Conservation (phyloP, 352 stramenopile genomes). For the Achlya hypogyna region DNA sequence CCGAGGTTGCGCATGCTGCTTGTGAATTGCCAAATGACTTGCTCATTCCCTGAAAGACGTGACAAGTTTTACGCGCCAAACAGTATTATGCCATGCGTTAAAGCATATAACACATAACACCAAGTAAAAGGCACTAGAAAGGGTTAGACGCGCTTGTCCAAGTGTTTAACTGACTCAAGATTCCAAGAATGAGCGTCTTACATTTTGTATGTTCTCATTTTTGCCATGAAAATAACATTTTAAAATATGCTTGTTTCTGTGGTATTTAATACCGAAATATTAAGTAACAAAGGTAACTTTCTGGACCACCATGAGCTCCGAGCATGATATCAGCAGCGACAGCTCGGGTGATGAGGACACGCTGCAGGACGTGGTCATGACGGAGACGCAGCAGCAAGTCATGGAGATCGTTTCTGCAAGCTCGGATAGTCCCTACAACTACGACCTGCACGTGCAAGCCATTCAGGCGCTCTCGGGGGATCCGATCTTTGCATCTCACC, state of each 20-base stretch:
- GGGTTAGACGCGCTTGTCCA: too few species aligned
- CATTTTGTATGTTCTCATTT: too few species aligned
- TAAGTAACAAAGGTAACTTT: not conserved
- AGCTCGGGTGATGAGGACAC: not conserved
- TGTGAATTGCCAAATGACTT: not conserved
- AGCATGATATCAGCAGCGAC: not conserved
- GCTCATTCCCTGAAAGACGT: too few species aligned
- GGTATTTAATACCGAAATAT: not conserved
- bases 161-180: too few species aligned
- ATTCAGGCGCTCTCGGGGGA: not conserved
- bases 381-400: not conserved
- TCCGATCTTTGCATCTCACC: constrained; percentile 3
- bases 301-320: not conserved
- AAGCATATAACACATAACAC: too few species aligned
- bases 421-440: constrained; percentile 3
- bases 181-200: too few species aligned
- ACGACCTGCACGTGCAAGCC: constrained; percentile 4
- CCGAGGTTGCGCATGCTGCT: not conserved
- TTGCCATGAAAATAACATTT: too few species aligned
- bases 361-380: not conserved
- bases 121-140: too few species aligned
- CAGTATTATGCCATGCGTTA: too few species aligned
- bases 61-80: too few species aligned
- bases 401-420: not conserved
- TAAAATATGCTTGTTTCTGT: too few species aligned